phyloP scores from a whole-genome alignment of 495 filamentous ascomycete genomes.

The Peziza echinospora region DNA sequence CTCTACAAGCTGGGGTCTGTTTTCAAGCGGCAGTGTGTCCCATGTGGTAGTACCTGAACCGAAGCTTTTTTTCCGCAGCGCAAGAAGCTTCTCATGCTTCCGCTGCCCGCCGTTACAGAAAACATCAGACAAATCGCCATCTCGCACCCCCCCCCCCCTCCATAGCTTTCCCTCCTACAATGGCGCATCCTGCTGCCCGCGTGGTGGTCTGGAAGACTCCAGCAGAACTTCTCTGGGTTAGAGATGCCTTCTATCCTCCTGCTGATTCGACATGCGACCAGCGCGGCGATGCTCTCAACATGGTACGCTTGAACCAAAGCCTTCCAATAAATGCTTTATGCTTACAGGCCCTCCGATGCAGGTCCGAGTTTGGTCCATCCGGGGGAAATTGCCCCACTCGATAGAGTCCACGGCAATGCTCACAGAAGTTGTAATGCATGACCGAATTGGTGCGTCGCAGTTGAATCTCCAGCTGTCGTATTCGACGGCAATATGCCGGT shows the following conservation, averaged over 20 bases:
- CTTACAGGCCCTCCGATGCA: neutral
- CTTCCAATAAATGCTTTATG: neutral
- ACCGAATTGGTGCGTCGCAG: constrained; percentile 5
- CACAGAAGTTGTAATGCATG: constrained; percentile 12
- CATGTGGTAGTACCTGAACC: too few relatives aligned
- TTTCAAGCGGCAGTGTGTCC: too few relatives aligned
- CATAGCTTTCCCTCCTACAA: too few relatives aligned
- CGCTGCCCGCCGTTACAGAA: too few relatives aligned
- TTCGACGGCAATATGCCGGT: neutral
- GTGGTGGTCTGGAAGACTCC: constrained; percentile 15
- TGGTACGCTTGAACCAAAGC: constrained; percentile 1
- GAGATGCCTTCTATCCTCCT: constrained; percentile 9
- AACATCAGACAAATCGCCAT: too few relatives aligned
- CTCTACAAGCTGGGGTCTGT: too few relatives aligned
- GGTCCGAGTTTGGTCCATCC: constrained; percentile 15
- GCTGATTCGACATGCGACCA: constrained; percentile 36
- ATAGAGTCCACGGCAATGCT: constrained; percentile 16
- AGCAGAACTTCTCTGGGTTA: constrained; percentile 10
- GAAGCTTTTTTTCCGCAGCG: too few relatives aligned
- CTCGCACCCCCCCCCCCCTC: too few relatives aligned
- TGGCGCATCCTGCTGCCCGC: constrained; percentile 20
- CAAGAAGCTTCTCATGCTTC: too few relatives aligned
- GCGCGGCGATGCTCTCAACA: constrained; percentile 18
- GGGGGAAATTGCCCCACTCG: constrained; percentile 14
- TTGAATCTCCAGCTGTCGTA: constrained; percentile 3